Evolutionary conservation across 768 basidiomycete species (phyloP), one percentile per base, ranked within the genome.

Genomic region (Suillus hirtellus): DNA sequence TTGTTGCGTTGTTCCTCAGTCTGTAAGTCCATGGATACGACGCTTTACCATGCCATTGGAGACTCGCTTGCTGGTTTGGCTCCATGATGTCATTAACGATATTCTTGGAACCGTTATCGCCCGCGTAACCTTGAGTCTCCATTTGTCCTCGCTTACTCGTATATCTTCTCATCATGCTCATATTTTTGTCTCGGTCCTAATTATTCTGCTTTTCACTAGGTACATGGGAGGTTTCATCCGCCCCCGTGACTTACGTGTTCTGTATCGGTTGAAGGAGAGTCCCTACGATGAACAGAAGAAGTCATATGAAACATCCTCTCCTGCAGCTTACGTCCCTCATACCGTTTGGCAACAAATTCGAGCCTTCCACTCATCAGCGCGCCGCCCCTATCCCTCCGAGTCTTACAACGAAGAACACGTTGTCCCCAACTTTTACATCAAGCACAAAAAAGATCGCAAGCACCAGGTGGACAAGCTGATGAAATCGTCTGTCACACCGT

Each of bases 191-290:
- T 35, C 59, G 11, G n/a, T 43, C 27, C 60, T 21, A 0, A 61
- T 60, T 2, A 75, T 72, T 72, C 12, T 54, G 0, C 47, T 63
- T 49, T 55, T 63, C 44, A 66, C 65, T 59, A 83, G 82, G 17
- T 77, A 71, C 60, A 72, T 76, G 69, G 72, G 76, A 1, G 80
- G 81, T 50, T 74, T 79, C 67, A 73, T 81, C 75, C 17, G 75
- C 31, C 79, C 80, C 8, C 60, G 59, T 2, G 72, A 75, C 43
- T 58, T 80, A 17, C 73, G 76, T 2, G 60, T 68, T 6, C 67
- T 74, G 38, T 77, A 77, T 61, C 79, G 79, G 78, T 78, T 73
- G 42, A 69, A 73, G 2, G 79, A 78, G 40, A 80, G 78, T 19
- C 54, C 68, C 6, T 80, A 78, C 64, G 19, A 71, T 10, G 59